phyloP scores from a whole-genome alignment of 352 stramenopile species.

The Globisporangium splendens region DNA sequence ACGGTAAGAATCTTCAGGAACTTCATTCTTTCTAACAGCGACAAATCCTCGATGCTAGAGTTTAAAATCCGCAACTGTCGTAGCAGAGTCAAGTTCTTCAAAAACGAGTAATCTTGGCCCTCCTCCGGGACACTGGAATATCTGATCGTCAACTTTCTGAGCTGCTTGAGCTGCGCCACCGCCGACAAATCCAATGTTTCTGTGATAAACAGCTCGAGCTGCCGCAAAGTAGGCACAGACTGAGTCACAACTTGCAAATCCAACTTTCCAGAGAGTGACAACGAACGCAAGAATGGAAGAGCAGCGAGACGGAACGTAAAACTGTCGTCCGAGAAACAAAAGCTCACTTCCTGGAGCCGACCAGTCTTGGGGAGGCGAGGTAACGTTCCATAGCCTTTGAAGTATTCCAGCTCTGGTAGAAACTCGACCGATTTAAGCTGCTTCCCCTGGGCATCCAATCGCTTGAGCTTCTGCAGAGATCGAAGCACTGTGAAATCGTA shows the following conservation, averaged over 20 bases:
- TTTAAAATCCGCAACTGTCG: slow-evolving; percentile 1
- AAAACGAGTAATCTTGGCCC: background rate
- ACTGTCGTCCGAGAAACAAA: slow-evolving; percentile 2
- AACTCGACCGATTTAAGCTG: slow-evolving; percentile 7
- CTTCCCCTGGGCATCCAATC: slow-evolving; percentile 2
- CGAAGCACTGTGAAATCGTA: background rate
- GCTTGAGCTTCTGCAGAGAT: background rate
- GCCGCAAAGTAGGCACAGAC: slow-evolving; percentile 2
- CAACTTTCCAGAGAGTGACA: slow-evolving; percentile 2
- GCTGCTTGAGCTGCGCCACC: background rate
- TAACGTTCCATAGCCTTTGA: slow-evolving; percentile 3
- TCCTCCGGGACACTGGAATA: background rate
- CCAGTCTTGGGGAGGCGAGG: background rate
- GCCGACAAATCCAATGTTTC: background rate
- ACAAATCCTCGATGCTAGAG: background rate
- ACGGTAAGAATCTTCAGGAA: background rate
- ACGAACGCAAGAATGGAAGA: background rate
- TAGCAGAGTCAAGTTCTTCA: background rate
- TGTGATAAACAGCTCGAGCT: slow-evolving; percentile 1
- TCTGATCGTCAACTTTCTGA: background rate
- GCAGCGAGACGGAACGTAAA: slow-evolving; percentile 2
- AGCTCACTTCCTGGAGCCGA: slow-evolving; percentile 4
- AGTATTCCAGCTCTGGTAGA: slow-evolving; percentile 1
- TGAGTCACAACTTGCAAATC: background rate
- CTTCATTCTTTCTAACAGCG: background rate